Base-by-base conservation (phyloP, 108 stramenopile genomes). In the Cyclotella kingstonii region DNA sequence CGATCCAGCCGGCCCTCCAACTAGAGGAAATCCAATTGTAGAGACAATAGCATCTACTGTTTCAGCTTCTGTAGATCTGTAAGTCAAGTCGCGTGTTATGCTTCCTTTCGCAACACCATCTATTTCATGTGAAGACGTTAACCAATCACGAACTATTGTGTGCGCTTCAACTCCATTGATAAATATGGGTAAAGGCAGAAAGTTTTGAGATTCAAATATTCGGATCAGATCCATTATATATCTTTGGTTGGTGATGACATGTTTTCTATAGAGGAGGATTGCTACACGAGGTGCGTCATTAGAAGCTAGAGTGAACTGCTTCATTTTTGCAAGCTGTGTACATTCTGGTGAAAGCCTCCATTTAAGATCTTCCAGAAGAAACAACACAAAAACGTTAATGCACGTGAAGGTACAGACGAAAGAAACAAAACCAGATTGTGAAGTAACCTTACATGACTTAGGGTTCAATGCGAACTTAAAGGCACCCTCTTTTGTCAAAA, bases 121-220 rank as follows among this genome's bases (percentile, higher is more conserved):
- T 9, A 77, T 70, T 72, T 89, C 85, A 50, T 85, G 60, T 26
- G 56, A 38, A 4, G 84, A 77, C 14, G 91, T 93, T 31, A 93
- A 45, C 78, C 81, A 84, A 77, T 93, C 91, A 23, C 91, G 70
- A 26, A 94, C 92, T 21, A 94, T 87, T 0, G 92, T 91, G 63
- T 94, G 92, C 3, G 87, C 92, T 60, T 94, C 92, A 1, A 94
- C 92, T 8, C 92, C 92, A 60, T 94, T 94, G 51, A 94, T 94
- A 43, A 94, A 94, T 33, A 94, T 80, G 14, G 92, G 92, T 35
- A 94, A 40, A n/a, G 92, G 92, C 9, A 90, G 35, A 2, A 94
- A 14, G 5, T 89, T 89, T 34, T 82, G 53, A 10, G 48, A 31
- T 66, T 93, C 91, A 80, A 93, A 71, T 6, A 69, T 44, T 53